Base-by-base conservation (phyloP, 2,329 filamentous ascomycete genomes). In the Eutypella sp. region DNA sequence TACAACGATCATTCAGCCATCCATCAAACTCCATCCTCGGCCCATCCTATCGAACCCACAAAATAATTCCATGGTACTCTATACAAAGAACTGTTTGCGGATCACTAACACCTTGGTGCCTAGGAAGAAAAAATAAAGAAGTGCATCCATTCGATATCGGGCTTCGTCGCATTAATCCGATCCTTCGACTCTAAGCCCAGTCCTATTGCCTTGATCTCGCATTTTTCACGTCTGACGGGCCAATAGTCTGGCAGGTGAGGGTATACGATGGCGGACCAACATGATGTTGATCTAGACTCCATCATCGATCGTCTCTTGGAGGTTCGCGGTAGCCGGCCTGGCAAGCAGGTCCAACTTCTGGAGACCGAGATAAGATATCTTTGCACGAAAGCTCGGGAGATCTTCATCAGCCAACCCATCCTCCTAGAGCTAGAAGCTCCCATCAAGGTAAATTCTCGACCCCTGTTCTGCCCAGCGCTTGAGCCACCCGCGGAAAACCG, bases 361-460 rank as follows among this genome's bases (percentile, higher is more conserved):
- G 93, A 99, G 72, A 84, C 89, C 51, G 93, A 97, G 75, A 99
- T 99, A 60, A 87, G 92, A 67, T 96, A 84, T 72, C 82, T 99
- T 56, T 99, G 93, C 82, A 96, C 92, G 68, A 97, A 97, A 78
- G 91, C 92, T 53, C 87, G 93, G 57, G 93, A 99, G 77, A 97
- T 99, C 63, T 97, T 99, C 78, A 97, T 99, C 71, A 96, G 91
- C 52, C 93, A 99, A 76, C 93, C 93, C 57, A 97, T 97, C 64
- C 78, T 99, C 58, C 83, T 99, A 57, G 93, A 99, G 76, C 82
- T 99, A 42, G 93, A 97, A 73, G 93, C 93, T 65, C 93, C 93
- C 52, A 97, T 99, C 74, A 99, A 99, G 90, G 92, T 96, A 78
- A n/a, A n/a, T 20, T 61, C 77, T 66, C 43, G 40, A 38, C 46